Percentiles rank a stretch among this genome's conserved stretches.
phyloP scores from a whole-genome alignment of 768 basidiomycete species.

The Leucosporidium scottii region DNA sequence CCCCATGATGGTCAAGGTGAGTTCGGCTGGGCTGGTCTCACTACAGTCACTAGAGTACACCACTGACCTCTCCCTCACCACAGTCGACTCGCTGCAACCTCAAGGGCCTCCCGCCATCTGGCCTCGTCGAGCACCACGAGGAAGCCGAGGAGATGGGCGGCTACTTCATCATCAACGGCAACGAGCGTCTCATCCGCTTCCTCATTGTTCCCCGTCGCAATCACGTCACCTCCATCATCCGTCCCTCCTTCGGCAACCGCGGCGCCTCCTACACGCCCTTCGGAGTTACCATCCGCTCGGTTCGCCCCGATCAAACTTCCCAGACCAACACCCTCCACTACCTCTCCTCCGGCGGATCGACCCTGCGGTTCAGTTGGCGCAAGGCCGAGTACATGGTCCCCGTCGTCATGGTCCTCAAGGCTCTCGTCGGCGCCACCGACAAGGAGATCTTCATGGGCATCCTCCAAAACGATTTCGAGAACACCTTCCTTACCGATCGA shows the following conservation, averaged over 20 bases:
- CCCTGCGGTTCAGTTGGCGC: constrained; percentile 89
- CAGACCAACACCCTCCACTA: constrained; percentile 97
- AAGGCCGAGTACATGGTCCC: constrained; percentile 99
- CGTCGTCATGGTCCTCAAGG: constrained; percentile 92
- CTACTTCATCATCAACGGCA: constrained; percentile 97
- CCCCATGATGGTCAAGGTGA: constrained; percentile 93
- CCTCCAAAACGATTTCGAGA: constrained; percentile 92
- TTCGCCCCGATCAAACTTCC: constrained; percentile 84
- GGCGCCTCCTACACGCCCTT: constrained; percentile 91
- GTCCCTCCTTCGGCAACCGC: constrained; percentile 83
- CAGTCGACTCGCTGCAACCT: constrained; percentile 90
- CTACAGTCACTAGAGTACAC: too few species aligned
- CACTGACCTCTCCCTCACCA: background rate
- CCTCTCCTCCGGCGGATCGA: constrained; percentile 91
- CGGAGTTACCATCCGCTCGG: constrained; percentile 91
- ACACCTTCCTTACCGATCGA: constrained; percentile 95
- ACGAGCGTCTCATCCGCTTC: constrained; percentile 96
- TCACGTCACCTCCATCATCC: constrained; percentile 85
- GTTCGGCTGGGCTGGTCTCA: constrained; percentile 43
- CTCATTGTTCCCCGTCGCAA: constrained; percentile 92
- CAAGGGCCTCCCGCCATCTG: constrained; percentile 71
- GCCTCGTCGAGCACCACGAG: constrained; percentile 82
- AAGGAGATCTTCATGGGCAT: constrained; percentile 94
- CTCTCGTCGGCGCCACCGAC: constrained; percentile 81
- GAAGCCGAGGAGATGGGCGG: constrained; percentile 98